phyloP scores from a whole-genome alignment of 495 filamentous ascomycete species.

The Xylaria acuta region DNA sequence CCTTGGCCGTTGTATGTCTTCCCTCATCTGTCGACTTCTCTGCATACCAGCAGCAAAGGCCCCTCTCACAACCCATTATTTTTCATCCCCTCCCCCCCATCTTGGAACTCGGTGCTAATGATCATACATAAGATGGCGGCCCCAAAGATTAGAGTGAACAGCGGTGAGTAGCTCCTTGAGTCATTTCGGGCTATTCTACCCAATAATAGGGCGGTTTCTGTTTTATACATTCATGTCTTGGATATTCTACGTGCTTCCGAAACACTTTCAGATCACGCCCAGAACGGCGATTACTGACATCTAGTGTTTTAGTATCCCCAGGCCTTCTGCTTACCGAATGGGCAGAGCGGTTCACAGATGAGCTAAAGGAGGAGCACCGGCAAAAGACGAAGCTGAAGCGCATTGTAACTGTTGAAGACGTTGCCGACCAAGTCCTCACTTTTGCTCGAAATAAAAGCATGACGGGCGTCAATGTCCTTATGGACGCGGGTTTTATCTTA shows the following conservation, averaged over 20 bases:
- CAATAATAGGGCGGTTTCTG: too few relatives aligned
- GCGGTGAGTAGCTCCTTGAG: background rate
- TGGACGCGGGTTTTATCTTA: conserved; percentile 50
- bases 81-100: background rate
- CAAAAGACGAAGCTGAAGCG: conserved; percentile 58
- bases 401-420: conserved; percentile 59
- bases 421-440: conserved; percentile 53
- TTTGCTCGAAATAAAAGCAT: conserved; percentile 49
- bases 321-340: conserved; percentile 48
- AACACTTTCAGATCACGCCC: background rate
- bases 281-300: conserved; percentile 1
- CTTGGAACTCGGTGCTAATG: background rate
- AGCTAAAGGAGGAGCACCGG: conserved; percentile 48
- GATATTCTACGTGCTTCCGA: background rate
- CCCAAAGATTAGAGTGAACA: conserved; percentile 61
- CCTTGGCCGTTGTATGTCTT: conserved; percentile 45
- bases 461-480: conserved; percentile 53
- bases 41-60: background rate
- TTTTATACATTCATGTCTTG: background rate
- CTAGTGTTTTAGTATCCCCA: background rate
- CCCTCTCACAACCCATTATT: background rate
- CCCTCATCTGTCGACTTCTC: background rate
- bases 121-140: conserved; percentile 43
- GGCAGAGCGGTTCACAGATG: conserved; percentile 56
- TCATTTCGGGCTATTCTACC: too few relatives aligned